These are phyloP conservation scores for Penicillium desertorum DNA, from an alignment of 495 filamentous ascomycete species.

Conservation along the genomic window DNA sequence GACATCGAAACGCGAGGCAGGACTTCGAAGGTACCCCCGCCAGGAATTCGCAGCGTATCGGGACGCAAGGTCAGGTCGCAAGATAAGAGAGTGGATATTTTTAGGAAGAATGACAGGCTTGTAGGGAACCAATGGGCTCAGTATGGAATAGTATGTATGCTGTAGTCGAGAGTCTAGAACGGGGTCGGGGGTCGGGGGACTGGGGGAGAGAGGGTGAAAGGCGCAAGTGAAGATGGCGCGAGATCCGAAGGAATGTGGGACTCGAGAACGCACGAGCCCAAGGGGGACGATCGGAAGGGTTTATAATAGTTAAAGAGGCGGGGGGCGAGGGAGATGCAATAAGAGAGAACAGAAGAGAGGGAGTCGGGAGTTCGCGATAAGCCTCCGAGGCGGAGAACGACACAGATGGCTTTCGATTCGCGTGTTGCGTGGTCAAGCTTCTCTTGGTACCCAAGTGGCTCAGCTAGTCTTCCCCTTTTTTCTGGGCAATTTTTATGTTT, in stretches of 20 bases:
- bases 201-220: constrained; percentile 8
- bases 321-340: background rate
- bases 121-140: constrained; percentile 5
- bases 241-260: constrained; percentile 21
- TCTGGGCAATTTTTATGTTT: constrained; percentile 13
- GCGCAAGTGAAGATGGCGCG: constrained; percentile 6
- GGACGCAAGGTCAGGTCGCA: constrained; percentile 6
- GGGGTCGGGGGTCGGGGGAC: background rate
- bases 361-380: constrained; percentile 24
- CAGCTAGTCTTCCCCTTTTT: constrained; percentile 22
- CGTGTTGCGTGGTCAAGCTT: constrained; percentile 42
- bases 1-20: constrained; percentile 20
- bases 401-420: constrained; percentile 26
- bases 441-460: constrained; percentile 32
- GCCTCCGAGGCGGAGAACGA: constrained; percentile 29
- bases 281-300: constrained; percentile 7
- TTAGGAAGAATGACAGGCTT: background rate
- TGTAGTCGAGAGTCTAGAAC: constrained; percentile 8
- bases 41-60: constrained; percentile 9
- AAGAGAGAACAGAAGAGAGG: constrained; percentile 14
- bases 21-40: constrained; percentile 12
- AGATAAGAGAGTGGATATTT: constrained; percentile 7
- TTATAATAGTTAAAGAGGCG: background rate
- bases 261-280: constrained; percentile 9
- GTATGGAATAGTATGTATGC: constrained; percentile 4